A percentile compares a stretch with the other conserved stretches of the same genome.
These are phyloP conservation scores for Pisolithus albus DNA, from an alignment of 768 basidiomycete genomes.

Conservation along the genomic window DNA sequence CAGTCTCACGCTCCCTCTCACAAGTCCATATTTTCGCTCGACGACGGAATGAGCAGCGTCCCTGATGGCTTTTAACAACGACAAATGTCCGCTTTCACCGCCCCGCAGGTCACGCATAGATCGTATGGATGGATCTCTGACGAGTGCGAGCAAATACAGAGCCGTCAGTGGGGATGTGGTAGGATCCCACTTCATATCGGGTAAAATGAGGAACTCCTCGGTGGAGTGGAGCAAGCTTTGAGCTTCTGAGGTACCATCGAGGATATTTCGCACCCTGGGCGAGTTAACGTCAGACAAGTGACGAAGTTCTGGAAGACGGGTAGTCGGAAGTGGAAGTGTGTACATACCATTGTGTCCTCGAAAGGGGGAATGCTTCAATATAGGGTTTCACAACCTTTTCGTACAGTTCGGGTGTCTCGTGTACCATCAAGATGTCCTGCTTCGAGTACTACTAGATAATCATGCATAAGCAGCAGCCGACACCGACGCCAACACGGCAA, in stretches of 20 bases:
- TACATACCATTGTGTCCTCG: slow-evolving; percentile 73
- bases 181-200: slow-evolving; percentile 97
- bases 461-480: not conserved
- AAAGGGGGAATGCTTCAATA: slow-evolving; percentile 64
- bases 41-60: slow-evolving; percentile 47
- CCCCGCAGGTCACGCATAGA: slow-evolving; percentile 67
- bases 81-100: slow-evolving; percentile 47
- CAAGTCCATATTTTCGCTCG: slow-evolving; percentile 59
- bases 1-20: slow-evolving; percentile 57
- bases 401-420: slow-evolving; percentile 80
- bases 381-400: slow-evolving; percentile 65
- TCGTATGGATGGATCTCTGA: slow-evolving; percentile 50
- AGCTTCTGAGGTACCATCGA: slow-evolving; percentile 68
- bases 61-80: slow-evolving; percentile 60
- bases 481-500: not conserved
- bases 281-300: not conserved
- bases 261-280: slow-evolving; percentile 77
- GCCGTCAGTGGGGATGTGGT: slow-evolving; percentile 50
- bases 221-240: slow-evolving; percentile 63
- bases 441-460: slow-evolving; percentile 53
- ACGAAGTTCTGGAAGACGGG: not conserved
- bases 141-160: slow-evolving; percentile 82
- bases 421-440: slow-evolving; percentile 66
- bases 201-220: slow-evolving; percentile 69
- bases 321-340: not conserved